Evolutionary conservation across 2,329 filamentous ascomycete genomes (phyloP), one percentile per base, ranked within the genome.

Genomic region (Cladosporium colombiae): DNA sequence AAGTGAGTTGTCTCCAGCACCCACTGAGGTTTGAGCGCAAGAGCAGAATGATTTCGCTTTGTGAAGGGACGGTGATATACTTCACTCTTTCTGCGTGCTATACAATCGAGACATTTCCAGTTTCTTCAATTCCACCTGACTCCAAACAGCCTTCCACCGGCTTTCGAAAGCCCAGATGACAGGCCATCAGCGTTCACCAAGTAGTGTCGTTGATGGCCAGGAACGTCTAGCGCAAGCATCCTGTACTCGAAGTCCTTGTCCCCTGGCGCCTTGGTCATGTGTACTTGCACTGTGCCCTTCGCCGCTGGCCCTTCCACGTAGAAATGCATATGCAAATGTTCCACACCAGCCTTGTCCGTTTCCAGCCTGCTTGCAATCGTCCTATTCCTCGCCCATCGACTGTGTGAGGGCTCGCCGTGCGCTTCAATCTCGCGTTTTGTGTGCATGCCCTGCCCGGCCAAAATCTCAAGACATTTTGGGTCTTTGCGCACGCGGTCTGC

Each of bases 321-420:
- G 77, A 97, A 97, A 71, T 92, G 88, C 85, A 97, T 92, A 69
- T 87, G 81, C 68, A 97, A 77, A 76, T 97, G 93, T 68, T 96
- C 89, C 23, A 88, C 88, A 5, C 93, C 93, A 68, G 87, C 84
- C 13, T 84, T 81, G 74, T 97, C 93, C 7, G 85, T 92, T 68
- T 86, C 86, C 25, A 87, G 21, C 21, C 73, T 67, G 56, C 70
- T 72, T 72, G 84, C 82, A 70, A 89, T 83, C 23, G 82, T 83
- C 66, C 87, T 79, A 66, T 87, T 86, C 64, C 85, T 79, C 25
- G 90, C 89, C 92, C 92, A 97, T 74, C 92, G 91, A 76, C 90
- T 95, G 76, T 83, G 85, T 1, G 91, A 93, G 67, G 89, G 86
- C 70, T 97, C 92, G 46, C 94, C 94, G 77, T 90, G 91, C 0